Conservation (phyloP, 805 yeast genomes). For the Lipomyces japonicus region DNA sequence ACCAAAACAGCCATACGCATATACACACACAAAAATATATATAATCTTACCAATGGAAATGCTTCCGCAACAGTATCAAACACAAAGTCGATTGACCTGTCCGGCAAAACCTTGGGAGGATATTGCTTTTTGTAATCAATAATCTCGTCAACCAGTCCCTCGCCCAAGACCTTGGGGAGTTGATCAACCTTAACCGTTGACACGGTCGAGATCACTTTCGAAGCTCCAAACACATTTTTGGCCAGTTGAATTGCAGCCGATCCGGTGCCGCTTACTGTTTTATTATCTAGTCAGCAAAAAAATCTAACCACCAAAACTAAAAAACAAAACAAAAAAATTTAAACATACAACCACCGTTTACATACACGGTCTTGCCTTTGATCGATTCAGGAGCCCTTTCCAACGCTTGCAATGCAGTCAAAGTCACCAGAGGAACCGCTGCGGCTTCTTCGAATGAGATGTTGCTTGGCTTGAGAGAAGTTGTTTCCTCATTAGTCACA, state of each 20-base stretch:
- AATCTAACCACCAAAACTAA: background rate
- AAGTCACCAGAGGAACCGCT: constrained; percentile 25
- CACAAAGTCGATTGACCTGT: constrained; percentile 22
- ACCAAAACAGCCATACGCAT: constrained; percentile 1
- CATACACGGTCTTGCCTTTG: constrained; percentile 23
- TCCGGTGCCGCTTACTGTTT: constrained; percentile 20
- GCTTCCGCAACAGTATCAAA: constrained; percentile 27
- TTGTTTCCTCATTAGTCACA: constrained; percentile 4
- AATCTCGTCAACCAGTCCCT: constrained; percentile 23
- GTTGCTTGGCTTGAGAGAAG: constrained; percentile 22
- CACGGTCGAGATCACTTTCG: constrained; percentile 27
- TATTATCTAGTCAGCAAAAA: too few species aligned
- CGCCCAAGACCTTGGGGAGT: constrained; percentile 24
- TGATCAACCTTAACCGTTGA: constrained; percentile 28
- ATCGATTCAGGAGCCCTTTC: constrained; percentile 5
- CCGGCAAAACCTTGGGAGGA: constrained; percentile 18
- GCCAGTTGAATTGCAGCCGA: constrained; percentile 28
- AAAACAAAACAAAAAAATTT: background rate
- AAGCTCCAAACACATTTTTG: constrained; percentile 28
- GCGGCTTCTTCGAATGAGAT: constrained; percentile 28
- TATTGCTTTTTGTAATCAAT: constrained; percentile 29
- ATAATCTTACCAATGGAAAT: background rate
- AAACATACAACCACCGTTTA: constrained; percentile 20
- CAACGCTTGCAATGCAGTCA: constrained; percentile 25
- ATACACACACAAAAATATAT: constrained; percentile 1